Evolutionary conservation across 2,329 filamentous ascomycete species (phyloP), one percentile per base, ranked within the genome.

Genomic region (Aspergillus awamori): DNA sequence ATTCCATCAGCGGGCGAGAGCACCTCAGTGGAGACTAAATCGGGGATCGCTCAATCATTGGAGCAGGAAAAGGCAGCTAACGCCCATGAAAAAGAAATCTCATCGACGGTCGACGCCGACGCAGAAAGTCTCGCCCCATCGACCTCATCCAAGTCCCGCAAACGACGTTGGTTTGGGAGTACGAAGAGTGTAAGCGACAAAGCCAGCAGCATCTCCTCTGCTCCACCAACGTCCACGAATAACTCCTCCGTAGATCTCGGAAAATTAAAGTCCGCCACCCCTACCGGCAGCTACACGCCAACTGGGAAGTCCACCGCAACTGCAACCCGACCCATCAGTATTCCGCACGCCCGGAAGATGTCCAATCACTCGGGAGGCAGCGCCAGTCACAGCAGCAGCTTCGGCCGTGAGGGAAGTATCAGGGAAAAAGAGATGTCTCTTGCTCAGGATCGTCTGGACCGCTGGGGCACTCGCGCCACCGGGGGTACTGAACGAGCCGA

Each of bases 401-500:
- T 58, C 15, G 63, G 63, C 15, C 66, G 65, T 20, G 66, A 67
- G 20, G 69, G 69, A 33, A 79, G 76, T 62, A 53, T 74, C 11
- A 71, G 77, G 13, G 74, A 79, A 26, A 74, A 73, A 47, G 76
- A 79, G 53, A 68, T 77, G 15, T 66, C 72, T n/a, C 69, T 74
- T 47, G 70, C 71, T n/a, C 73, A 77, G 48, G 80, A 84, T 63
- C 83, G 82, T 68, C 74, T 83, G 47, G 81, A 83, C 72, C 78
- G 75, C 49, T 83, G 82, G 72, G 74, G 79, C 79, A 84, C 74
- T 77, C 86, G 69, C 80, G 87, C 75, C 81, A 82, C 66, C 72
- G 82, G 65, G 76, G 82, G 65, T 80, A 86, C 84, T 11, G 78
- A 80, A 57, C 74, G 81, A 58, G 82, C 75, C 22, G 76, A 74